These are phyloP conservation scores for Nakazawaea ishiwadae DNA, from an alignment of 805 yeast species.

Conservation along the genomic window DNA sequence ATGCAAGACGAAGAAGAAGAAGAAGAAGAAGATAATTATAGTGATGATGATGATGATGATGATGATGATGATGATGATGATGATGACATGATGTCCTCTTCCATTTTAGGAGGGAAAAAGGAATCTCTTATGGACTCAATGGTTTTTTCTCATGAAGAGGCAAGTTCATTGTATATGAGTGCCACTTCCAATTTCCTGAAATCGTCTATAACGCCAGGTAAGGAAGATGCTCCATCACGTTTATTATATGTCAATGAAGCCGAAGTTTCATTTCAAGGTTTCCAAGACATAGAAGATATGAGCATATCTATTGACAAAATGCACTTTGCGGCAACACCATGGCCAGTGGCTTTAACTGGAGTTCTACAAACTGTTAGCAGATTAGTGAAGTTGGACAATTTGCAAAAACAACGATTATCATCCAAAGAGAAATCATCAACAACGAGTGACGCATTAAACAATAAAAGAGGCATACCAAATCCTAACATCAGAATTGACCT, in stretches of 20 bases:
- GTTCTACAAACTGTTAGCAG: constrained; percentile 34
- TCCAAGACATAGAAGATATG: constrained; percentile 28
- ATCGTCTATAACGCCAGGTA: constrained; percentile 6
- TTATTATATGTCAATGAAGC: constrained; percentile 32
- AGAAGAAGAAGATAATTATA: constrained; percentile 22
- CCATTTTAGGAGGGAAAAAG: constrained; percentile 19
- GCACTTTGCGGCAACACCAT: constrained; percentile 39
- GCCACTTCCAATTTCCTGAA: constrained; percentile 55
- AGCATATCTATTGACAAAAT: constrained; percentile 34
- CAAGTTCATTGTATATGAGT: constrained; percentile 75
- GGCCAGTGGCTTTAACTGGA: constrained; percentile 32
- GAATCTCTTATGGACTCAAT: constrained; percentile 44
- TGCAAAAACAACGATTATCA: constrained; percentile 23
- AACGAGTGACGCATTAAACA: neutral
- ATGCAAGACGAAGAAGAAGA: constrained; percentile 12
- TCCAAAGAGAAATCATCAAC: neutral
- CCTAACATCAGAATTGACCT: constrained; percentile 8
- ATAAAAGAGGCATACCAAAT: neutral
- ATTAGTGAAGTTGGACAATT: constrained; percentile 28
- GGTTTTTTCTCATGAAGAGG: constrained; percentile 64
- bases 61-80: constrained; percentile 22
- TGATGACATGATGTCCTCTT: constrained; percentile 27
- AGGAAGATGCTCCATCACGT: constrained; percentile 4
- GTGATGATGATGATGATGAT: constrained; percentile 22
- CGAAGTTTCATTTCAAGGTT: constrained; percentile 44